Base-by-base conservation (phyloP, 2,329 filamentous ascomycete genomes). In the Pestalotiopsis sp. region DNA sequence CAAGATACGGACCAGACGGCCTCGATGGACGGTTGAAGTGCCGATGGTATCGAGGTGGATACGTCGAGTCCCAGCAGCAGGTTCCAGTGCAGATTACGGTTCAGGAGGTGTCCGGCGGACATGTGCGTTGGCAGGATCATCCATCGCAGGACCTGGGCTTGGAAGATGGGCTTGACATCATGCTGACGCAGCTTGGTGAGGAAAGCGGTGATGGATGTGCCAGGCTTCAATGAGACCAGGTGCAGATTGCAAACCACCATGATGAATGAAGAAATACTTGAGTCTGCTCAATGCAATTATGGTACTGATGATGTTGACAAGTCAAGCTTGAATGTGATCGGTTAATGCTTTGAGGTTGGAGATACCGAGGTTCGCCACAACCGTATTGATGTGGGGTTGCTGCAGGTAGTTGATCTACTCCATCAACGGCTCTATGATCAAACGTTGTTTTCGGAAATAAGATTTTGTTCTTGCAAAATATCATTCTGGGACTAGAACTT, bases 171-270 rank as follows among this genome's bases (percentile, higher is more conserved):
- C 52, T 69, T 68, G 45, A 73, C 66, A 59, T 70, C 70, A 27
- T 68, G 67, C 56, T 56, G 39, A 17, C 70, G 73, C 56, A 75
- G 72, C 57, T 72, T 67, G 57, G 68, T 27, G 61, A 75, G 73
- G 65, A 73, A 72, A n/a, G 70, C 59, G 31, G 68, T 41, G 41
- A 65, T 38, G 14, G 72, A 68, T 14, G 63, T 58, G n/a, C 70
- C 70, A 12, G 67, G 58, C 56, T 70, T 69, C 12, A 76, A 72
- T 36, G 73, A 69, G 67, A 75, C 67, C 56, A 76, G 52, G 65
- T 76, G 72, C 66, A 76, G 57, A 52, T 69, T 68, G 66, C 73
- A 75, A 61, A 76, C 69, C 3, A 75, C 74, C 74, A 76, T 75
- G 25, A 62, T 62, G 60, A 27, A 45, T 45, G 39, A 17, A 45